A percentile compares a stretch with the other conserved stretches of the same genome.
Conservation (phyloP, 2,329 filamentous ascomycete species). For the Nemania diffusa region DNA sequence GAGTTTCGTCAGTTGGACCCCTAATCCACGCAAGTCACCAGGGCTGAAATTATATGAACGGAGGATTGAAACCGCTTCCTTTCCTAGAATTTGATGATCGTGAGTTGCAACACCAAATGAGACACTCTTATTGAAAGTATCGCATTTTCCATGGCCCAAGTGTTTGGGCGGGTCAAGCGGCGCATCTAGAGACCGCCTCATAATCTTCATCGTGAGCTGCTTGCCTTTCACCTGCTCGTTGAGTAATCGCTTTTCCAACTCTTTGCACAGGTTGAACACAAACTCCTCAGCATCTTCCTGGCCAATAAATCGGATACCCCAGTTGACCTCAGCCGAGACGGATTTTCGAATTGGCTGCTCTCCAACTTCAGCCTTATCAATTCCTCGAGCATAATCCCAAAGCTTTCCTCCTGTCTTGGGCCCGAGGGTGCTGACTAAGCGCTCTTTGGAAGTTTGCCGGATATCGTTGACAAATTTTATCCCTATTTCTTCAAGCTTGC, state of each 20-base stretch:
- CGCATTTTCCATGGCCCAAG: constrained; percentile 93
- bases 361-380: constrained; percentile 86
- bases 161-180: constrained; percentile 93
- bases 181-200: constrained; percentile 86
- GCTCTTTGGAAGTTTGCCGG: constrained; percentile 79
- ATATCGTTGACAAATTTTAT: constrained; percentile 86
- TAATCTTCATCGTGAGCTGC: constrained; percentile 93
- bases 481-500: constrained; percentile 88
- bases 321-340: constrained; percentile 96
- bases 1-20: constrained; percentile 92
- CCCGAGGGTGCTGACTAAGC: constrained; percentile 76
- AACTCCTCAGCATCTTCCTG: constrained; percentile 96
- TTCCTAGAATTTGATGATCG: constrained; percentile 74
- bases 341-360: constrained; percentile 89
- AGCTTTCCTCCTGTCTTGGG: constrained; percentile 93
- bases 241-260: constrained; percentile 81
- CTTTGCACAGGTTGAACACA: constrained; percentile 82
- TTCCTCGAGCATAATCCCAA: constrained; percentile 88
- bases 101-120: constrained; percentile 87
- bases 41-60: constrained; percentile 85
- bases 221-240: constrained; percentile 88
- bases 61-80: constrained; percentile 86
- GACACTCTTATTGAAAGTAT: constrained; percentile 90
- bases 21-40: constrained; percentile 91
- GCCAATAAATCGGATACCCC: constrained; percentile 94